phyloP scores from a whole-genome alignment of 1,284 basidiomycete genomes.

The Ceratobasidium sp. region DNA sequence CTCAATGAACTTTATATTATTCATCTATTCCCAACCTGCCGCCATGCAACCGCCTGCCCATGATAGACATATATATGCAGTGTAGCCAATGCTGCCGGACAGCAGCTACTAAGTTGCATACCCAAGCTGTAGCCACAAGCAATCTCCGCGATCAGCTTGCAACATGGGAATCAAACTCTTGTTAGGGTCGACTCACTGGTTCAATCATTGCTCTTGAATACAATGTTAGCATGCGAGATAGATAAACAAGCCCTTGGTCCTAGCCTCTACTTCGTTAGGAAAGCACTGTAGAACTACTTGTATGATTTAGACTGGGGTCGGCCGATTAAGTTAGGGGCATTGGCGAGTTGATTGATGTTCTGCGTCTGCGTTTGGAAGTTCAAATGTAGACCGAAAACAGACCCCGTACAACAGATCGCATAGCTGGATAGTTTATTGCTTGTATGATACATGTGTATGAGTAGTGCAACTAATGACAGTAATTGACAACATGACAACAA shows the following conservation, averaged over 20 bases:
- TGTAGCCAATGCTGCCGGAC: background rate
- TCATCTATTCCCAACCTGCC: background rate
- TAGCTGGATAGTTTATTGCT: slow-evolving; percentile 4
- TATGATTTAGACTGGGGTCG: background rate
- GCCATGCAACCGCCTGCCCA: background rate
- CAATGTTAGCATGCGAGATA: background rate
- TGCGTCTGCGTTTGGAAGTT: background rate
- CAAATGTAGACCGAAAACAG: background rate
- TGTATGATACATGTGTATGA: slow-evolving; percentile 34
- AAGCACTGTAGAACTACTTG: background rate
- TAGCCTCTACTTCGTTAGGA: background rate
- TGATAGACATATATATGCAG: slow-evolving; percentile 6
- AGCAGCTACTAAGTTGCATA: too few species aligned
- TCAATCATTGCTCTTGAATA: background rate
- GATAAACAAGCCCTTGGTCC: background rate
- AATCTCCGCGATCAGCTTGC: too few species aligned
- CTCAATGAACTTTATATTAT: background rate
- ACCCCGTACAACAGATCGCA: background rate
- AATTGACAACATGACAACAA: slow-evolving; percentile 23
- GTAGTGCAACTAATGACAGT: slow-evolving; percentile 10
- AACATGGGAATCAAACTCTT: slow-evolving; percentile 8
- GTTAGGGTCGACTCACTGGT: slow-evolving; percentile 9
- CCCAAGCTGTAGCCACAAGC: too few species aligned
- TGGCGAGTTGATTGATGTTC: too few species aligned
- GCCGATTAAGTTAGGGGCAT: slow-evolving; percentile 8